Percentiles rank a stretch among this genome's conserved stretches.
Evolutionary conservation across 2,329 filamentous ascomycete genomes (phyloP).

Genomic region (Thermothelomyces thermophilus): DNA sequence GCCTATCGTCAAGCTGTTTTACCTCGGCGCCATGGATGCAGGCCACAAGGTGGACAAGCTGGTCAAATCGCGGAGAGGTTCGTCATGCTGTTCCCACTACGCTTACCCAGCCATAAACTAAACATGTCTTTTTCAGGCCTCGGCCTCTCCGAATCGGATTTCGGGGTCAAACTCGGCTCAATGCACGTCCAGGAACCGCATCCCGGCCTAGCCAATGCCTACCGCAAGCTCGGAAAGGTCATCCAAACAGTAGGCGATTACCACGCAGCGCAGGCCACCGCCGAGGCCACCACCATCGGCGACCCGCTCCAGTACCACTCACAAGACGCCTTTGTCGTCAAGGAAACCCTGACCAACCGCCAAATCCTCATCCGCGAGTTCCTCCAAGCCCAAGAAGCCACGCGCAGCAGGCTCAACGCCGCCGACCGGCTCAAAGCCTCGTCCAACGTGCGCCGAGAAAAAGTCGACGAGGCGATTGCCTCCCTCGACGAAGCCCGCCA

Average conservation of each 20-base stretch:
- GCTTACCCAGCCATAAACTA: too few species aligned
- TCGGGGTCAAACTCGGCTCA: conserved; percentile 79
- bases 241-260: conserved; percentile 92
- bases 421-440: conserved; percentile 84
- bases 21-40: conserved; percentile 91
- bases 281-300: conserved; percentile 88
- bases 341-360: conserved; percentile 94
- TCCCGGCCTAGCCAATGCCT: conserved; percentile 78
- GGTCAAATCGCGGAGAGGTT: conserved; percentile 87
- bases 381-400: conserved; percentile 79
- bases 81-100: too few species aligned
- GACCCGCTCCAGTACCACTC: conserved; percentile 94
- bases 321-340: conserved; percentile 93
- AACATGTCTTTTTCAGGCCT: conserved; percentile 56
- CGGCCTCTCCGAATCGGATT: conserved; percentile 84
- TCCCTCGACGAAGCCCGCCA: conserved; percentile 80
- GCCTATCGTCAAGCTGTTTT: conserved; percentile 90
- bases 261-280: conserved; percentile 92
- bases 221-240: conserved; percentile 88
- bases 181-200: conserved; percentile 91
- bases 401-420: conserved; percentile 73
- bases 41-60: conserved; percentile 93
- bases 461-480: conserved; percentile 95
- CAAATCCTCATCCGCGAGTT: conserved; percentile 94
- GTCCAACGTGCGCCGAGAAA: conserved; percentile 82